A percentile compares a stretch with the other conserved stretches of the same genome.
phyloP scores from a whole-genome alignment of 2,329 filamentous ascomycete genomes.

The Phyllosticta capitalensis region DNA sequence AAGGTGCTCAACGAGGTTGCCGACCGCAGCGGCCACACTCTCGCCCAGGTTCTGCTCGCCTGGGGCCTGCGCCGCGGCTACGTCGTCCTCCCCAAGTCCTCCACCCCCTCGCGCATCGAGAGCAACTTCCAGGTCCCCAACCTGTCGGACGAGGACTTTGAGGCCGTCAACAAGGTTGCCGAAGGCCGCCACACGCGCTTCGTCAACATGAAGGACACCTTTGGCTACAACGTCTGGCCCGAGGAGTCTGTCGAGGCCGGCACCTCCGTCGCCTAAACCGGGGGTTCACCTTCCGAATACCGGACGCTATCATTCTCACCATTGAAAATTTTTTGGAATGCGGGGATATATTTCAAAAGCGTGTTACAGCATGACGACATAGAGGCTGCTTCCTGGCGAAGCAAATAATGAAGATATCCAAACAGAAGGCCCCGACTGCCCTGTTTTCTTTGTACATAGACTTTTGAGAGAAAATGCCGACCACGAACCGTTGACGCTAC shows the following conservation, averaged over 20 bases:
- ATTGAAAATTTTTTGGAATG: background rate
- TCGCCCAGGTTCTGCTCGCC: constrained; percentile 72
- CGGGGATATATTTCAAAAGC: background rate
- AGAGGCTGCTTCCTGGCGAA: background rate
- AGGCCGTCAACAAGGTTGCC: constrained; percentile 54
- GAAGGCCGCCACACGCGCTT: constrained; percentile 59
- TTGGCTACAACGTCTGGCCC: constrained; percentile 58
- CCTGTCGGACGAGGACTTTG: constrained; percentile 45
- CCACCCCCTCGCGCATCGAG: constrained; percentile 30
- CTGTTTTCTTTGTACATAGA: background rate
- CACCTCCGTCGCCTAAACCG: constrained; percentile 8
- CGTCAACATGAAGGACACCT: constrained; percentile 75
- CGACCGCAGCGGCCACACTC: constrained; percentile 63
- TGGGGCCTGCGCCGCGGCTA: constrained; percentile 72
- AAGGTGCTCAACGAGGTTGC: constrained; percentile 55
- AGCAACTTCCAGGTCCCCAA: constrained; percentile 58
- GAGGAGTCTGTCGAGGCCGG: constrained; percentile 22
- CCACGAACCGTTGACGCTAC: background rate
- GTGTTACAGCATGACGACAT: background rate
- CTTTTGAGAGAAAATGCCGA: background rate
- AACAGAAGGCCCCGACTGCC: background rate
- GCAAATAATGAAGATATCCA: background rate
- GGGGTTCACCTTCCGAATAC: background rate
- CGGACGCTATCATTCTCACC: background rate
- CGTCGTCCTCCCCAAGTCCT: constrained; percentile 33